phyloP scores from a whole-genome alignment of 129 eudicot species.

The Centrapalus pauciflorus region DNA sequence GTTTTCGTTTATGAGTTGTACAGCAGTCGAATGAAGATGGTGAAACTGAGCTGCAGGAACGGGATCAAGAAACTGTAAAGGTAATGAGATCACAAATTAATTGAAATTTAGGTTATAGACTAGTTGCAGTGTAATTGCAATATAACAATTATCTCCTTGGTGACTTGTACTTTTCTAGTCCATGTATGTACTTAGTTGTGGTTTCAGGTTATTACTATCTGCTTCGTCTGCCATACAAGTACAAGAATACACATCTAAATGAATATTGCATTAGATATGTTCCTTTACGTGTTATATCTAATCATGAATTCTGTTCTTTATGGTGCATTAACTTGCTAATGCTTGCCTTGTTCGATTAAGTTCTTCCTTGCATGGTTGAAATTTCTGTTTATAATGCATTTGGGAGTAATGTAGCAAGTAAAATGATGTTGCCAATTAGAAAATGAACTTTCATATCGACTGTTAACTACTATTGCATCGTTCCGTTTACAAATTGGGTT shows the following conservation, averaged over 20 bases:
- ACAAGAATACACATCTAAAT: not conserved
- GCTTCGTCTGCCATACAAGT: not conserved
- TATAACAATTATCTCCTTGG: not conserved
- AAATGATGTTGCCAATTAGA: not conserved
- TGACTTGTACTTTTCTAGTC: too few relatives aligned
- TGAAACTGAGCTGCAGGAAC: constrained; percentile 16
- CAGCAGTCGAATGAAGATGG: constrained; percentile 24
- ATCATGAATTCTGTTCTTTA: too few relatives aligned
- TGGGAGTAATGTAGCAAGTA: not conserved
- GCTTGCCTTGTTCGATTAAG: too few relatives aligned
- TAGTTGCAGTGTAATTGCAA: not conserved
- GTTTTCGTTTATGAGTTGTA: constrained; percentile 9
- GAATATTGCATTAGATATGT: not conserved
- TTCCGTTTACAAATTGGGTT: not conserved
- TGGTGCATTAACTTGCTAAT: too few relatives aligned
- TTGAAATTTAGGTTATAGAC: not conserved
- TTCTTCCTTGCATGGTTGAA: too few relatives aligned
- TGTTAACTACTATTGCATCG: not conserved
- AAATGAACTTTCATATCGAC: not conserved
- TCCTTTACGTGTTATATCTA: too few relatives aligned
- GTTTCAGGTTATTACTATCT: not conserved
- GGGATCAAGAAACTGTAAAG: constrained; percentile 15
- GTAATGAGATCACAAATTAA: constrained; percentile 3
- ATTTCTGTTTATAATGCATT: too few relatives aligned
- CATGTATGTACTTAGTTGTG: not conserved